Evolutionary conservation across 2,329 filamentous ascomycete genomes (phyloP), one percentile per base, ranked within the genome.

Genomic region (Talaromyces sp.): DNA sequence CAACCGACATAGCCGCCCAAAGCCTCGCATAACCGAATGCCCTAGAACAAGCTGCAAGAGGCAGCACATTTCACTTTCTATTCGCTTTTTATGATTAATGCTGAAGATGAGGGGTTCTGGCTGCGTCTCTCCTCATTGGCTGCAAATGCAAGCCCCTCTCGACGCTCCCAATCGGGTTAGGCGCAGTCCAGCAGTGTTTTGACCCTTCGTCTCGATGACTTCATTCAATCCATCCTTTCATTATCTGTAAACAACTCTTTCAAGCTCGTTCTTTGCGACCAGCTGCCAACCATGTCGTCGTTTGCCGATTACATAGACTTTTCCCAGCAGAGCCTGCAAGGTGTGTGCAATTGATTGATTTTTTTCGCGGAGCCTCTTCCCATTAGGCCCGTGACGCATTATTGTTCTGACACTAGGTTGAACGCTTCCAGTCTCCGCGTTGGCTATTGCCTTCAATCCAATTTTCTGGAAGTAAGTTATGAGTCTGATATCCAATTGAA

Each of bases 401-500:
- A 2, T 56, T 35, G 3, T 35, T 35, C 32, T 35, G 14, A 58
- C 26, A 38, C 26, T 46, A 38, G 56, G 56, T 46, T 46, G 43
- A 46, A 43, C 10, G 13, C 26, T 49, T 52, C 62, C 64, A 96
- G 93, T 95, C 67, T 90, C 91, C 67, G 90, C 88, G 54, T 83
- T 82, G 59, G 85, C 90, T 58, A 96, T 99, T 77, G 84, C 88
- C 55, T 98, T 99, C 79, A 99, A 99, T 78, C 95, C 95, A 24
- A 88, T 95, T n/a, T 98, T 97, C 78, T 99, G 95, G 95, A 99
- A 99, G 93, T 96, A 83, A 82, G 90, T 84, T 3, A 29, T n/a
- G 13, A 26, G 32, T 14, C 13, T 35, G 32, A 35, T 35, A 13
- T 13, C 19, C 17, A 21, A 53, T 54, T 21, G 51, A 59, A 51